These are phyloP conservation scores for Ajuga reptans DNA, from an alignment of 305 asterid species.

Conservation along the genomic window DNA sequence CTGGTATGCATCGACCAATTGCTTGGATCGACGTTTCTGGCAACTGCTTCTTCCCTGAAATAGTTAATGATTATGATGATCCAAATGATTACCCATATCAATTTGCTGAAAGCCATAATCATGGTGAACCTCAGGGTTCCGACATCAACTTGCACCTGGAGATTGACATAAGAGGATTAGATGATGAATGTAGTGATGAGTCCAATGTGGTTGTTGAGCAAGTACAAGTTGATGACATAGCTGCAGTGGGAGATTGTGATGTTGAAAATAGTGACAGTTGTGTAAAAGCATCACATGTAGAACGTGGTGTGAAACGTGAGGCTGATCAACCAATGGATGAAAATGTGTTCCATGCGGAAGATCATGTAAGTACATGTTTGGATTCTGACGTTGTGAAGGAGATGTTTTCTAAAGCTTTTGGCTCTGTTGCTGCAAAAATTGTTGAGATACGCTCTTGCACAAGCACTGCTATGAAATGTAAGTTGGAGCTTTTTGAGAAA, in stretches of 20 bases:
- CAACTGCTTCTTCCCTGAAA: conserved; percentile 78
- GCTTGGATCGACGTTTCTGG: conserved; percentile 93
- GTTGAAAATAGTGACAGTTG: conserved; percentile 36
- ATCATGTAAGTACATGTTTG: conserved; percentile 26
- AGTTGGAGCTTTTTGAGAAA: conserved; percentile 69
- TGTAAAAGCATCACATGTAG: conserved; percentile 22
- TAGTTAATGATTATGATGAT: conserved; percentile 36
- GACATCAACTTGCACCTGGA: conserved; percentile 27
- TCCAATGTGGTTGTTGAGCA: conserved; percentile 47
- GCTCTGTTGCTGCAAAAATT: conserved; percentile 37
- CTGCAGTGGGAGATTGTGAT: conserved; percentile 29
- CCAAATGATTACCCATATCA: conserved; percentile 22
- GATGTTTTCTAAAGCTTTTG: conserved; percentile 45
- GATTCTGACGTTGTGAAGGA: conserved; percentile 38
- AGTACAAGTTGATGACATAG: conserved; percentile 31
- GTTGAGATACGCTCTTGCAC: conserved; percentile 40
- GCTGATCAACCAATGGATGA: conserved; percentile 28
- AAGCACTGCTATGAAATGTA: conserved; percentile 40
- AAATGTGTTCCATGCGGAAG: conserved; percentile 15
- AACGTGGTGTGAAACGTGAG: conserved; percentile 28
- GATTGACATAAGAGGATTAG: conserved; percentile 36
- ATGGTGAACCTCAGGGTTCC: conserved; percentile 31
- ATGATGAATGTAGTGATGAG: conserved; percentile 68
- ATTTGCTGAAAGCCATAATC: conserved; percentile 26
- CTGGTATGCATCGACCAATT: conserved; percentile 60